These are phyloP conservation scores for Colletotrichum noveboracense DNA, from an alignment of 2,329 filamentous ascomycete genomes.

Conservation along the genomic window DNA sequence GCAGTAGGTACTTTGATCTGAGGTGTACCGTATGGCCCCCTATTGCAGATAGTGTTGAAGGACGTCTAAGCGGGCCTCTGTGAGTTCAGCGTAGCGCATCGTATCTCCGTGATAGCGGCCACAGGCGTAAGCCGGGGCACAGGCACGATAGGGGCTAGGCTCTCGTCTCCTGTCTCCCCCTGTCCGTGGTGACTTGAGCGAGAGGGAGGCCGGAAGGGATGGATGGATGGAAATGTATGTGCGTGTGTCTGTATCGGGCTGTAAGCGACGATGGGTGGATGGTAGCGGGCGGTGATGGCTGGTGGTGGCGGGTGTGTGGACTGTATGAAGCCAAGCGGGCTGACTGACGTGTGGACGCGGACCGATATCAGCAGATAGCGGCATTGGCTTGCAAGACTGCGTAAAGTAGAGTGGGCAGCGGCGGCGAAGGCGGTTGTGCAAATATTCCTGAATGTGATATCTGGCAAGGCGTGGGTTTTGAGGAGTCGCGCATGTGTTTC, in stretches of 20 bases:
- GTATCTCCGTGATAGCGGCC: not conserved
- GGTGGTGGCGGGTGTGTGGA: not conserved
- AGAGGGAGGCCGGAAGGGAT: not conserved
- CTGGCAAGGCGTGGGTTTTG: not conserved
- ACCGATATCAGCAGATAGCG: not conserved
- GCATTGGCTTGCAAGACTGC: not conserved
- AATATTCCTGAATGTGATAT: not conserved
- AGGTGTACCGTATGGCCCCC: not conserved
- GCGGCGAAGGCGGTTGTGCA: not conserved
- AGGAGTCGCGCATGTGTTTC: not conserved
- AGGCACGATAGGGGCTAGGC: not conserved
- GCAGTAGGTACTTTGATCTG: not conserved
- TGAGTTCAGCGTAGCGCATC: not conserved
- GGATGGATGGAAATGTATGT: not conserved
- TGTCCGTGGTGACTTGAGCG: not conserved
- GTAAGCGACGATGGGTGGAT: not conserved
- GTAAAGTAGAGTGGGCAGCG: not conserved
- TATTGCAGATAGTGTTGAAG: not conserved
- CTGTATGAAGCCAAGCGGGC: not conserved
- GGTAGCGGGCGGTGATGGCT: not conserved
- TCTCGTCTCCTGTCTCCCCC: not conserved
- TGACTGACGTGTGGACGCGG: not conserved
- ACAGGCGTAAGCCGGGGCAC: not conserved
- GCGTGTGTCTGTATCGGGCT: not conserved
- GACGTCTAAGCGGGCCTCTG: not conserved